These are phyloP conservation scores for Adansonia digitata DNA, from an alignment of 345 rosid species.

Conservation along the genomic window DNA sequence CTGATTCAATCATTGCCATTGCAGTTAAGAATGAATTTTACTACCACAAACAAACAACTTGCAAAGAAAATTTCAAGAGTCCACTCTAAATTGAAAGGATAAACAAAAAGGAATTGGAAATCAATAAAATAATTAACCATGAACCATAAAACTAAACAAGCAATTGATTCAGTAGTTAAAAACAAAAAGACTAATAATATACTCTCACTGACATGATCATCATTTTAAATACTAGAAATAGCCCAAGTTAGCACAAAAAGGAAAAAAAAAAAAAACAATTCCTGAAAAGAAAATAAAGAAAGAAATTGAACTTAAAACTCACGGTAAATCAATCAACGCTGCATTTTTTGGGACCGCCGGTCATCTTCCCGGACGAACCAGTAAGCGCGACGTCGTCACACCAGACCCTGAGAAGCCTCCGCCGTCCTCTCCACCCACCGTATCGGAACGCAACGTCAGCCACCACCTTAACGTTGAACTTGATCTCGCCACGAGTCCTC, in stretches of 20 bases:
- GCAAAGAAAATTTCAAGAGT: background rate
- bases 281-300: background rate
- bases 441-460: constrained; percentile 44
- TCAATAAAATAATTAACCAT: background rate
- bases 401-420: constrained; percentile 35
- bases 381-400: constrained; percentile 40
- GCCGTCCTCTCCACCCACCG: constrained; percentile 46
- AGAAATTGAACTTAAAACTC: background rate
- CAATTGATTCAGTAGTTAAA: background rate
- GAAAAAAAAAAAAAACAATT: background rate
- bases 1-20: background rate
- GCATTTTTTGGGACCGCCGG: constrained; percentile 26
- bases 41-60: background rate
- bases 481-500: constrained; percentile 32
- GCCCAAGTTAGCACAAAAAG: background rate
- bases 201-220: background rate
- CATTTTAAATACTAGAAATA: background rate
- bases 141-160: background rate
- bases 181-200: background rate
- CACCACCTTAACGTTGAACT: constrained; percentile 37
- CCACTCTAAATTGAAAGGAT: background rate
- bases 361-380: constrained; percentile 54
- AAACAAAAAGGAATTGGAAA: background rate
- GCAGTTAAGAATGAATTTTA: background rate
- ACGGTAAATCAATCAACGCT: constrained; percentile 1